Base-by-base conservation (phyloP, 2,329 filamentous ascomycete genomes). In the Venturia carpophila region DNA sequence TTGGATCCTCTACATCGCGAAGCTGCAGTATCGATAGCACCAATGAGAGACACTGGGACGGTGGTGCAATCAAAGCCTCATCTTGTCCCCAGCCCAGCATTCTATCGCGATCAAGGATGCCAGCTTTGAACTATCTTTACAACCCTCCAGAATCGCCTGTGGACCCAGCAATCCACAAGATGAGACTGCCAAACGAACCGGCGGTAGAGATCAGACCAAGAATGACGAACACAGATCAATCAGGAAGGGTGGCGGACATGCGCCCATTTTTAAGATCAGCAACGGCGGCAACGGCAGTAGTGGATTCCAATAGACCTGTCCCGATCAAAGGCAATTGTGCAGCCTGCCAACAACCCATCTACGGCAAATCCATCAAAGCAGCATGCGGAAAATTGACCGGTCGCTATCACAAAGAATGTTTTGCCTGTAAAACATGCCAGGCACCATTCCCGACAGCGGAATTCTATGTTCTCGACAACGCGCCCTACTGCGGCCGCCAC, bases 381-480 rank as follows among this genome's bases (percentile, higher is more conserved):
- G 92, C 92, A 0, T 94, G 97, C 71, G 94, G 94, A 19, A 87
- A 92, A 30, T 80, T 99, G 30, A 96, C 91, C 0, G 94, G 94
- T 11, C 88, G 92, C 68, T 99, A 96, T 75, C 94, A 99, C 80
- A 96, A 95, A 75, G 84, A 88, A 5, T 99, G 71, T 75, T 97
- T 99, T 73, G 90, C 93, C 13, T 99, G 94, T 81, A 84, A 86
- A 5, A 92, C 89, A 1, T 99, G 94, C 78, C 80, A 81, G 13
- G 83, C 87, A 64, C 88, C 92, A 0, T 99, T 97, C 73, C 81
- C 87, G 24, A 96, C 92, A 0, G 84, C 91, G 1, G 92, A 94
- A 66, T 97, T 97, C 71, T 99, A 99, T 74, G 92, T 99, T 13
- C 84, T 92, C 67, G 79, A 89, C 68, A 91, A 99, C 76, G 83